Evolutionary conservation across 176 grass and related monocot species (phyloP).

Genomic region (Musa schizocarpa): DNA sequence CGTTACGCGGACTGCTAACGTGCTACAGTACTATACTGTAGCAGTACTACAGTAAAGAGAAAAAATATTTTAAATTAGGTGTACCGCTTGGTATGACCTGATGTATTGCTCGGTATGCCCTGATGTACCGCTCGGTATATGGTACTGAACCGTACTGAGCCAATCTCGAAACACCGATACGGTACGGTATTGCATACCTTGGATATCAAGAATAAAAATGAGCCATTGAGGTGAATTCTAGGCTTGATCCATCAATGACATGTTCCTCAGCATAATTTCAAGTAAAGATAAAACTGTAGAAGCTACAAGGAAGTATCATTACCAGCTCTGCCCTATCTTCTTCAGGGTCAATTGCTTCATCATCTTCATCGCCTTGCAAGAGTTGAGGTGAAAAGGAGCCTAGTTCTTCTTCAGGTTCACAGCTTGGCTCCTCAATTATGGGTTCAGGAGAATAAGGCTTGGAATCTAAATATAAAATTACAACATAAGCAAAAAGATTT

Average conservation of each 20-base stretch:
- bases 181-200: too few species aligned
- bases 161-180: too few species aligned
- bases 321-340: constrained; percentile 92
- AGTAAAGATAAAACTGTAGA: neutral
- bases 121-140: too few species aligned
- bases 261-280: too few species aligned
- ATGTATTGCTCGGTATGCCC: too few species aligned
- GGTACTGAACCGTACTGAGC: too few species aligned
- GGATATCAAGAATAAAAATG: neutral
- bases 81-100: too few species aligned
- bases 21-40: too few species aligned
- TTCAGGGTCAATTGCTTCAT: constrained; percentile 93
- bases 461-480: constrained; percentile 42
- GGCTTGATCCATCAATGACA: neutral
- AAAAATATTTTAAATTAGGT: too few species aligned
- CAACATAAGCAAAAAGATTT: constrained; percentile 7
- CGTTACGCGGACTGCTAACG: too few species aligned
- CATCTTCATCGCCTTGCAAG: constrained; percentile 73
- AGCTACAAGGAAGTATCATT: neutral
- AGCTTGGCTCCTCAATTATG: constrained; percentile 44
- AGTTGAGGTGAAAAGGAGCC: constrained; percentile 92
- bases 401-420: constrained; percentile 48
- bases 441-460: constrained; percentile 62
- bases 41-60: too few species aligned
- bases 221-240: neutral